Base-by-base conservation (phyloP, 192 early-diverging fungal genomes). In the Coemansia sp. region DNA sequence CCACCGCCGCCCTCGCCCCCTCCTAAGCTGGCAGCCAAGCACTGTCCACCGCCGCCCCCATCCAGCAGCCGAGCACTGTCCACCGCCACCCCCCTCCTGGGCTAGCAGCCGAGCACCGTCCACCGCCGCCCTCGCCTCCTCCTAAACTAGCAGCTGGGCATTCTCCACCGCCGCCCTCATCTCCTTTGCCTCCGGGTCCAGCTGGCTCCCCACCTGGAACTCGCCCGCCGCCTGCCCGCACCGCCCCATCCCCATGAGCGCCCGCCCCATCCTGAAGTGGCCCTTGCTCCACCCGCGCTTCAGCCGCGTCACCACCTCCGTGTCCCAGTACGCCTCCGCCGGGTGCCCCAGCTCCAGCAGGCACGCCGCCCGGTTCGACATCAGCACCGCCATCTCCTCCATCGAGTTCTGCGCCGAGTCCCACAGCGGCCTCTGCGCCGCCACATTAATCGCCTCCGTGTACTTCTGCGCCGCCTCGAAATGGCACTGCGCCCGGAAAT, bases 381-480 rank as follows among this genome's bases (percentile, higher is more conserved):
- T 61, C 59, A 90, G 70, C 11, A 87, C 76, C 9, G 88, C 74
- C 13, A 88, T 69, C 34, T 92, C 91, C 67, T 91, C 90, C 42
- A 85, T 73, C 10, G 86, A 81, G 7, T 85, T 74, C n/a, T 76
- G 83, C 43, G 80, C 77, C 5, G 91, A 86, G 55, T 92, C 91
- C 91, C 91, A 92, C 50, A 91, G 70, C 18, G 88, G 89, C 37
- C 91, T 73, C 67, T 88, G 86, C 62, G 84, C 86, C 1, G 89
- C 88, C 31, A 94, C 71, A 23, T 88, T 91, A 48, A 96, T 88
- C 7, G 96, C 96, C 69, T 93, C 88, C 23, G 91, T 88, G 82
- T 99, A 99, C 45, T 88, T 86, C 5, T 83, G 76, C 68, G 96
- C 90, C 16, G 96, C 95, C 66, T 92, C 89, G 24, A 83, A 81